A percentile compares a stretch with the other conserved stretches of the same genome.
Evolutionary conservation across 1,139 yeast genomes (phyloP).

Genomic region (Hanseniaspora sp.): DNA sequence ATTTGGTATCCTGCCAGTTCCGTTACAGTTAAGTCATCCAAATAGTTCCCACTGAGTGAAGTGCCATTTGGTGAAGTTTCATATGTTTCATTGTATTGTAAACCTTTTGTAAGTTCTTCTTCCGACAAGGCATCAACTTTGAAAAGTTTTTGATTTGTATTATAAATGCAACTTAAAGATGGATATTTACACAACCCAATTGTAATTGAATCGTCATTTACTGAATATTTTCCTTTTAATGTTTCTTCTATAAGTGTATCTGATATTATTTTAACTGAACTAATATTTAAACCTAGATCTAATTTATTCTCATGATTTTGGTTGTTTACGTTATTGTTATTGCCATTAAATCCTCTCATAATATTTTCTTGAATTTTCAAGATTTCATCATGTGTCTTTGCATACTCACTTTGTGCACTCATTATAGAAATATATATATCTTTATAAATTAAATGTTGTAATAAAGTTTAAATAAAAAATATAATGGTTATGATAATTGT

Average conservation of each 20-base stretch:
- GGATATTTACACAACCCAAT: conserved; percentile 12
- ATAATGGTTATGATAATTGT: too few relatives aligned
- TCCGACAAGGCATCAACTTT: not conserved
- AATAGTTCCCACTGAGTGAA: not conserved
- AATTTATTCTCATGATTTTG: not conserved
- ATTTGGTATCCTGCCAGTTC: not conserved
- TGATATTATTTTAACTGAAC: not conserved
- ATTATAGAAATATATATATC: not conserved
- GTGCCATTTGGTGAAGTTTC: not conserved
- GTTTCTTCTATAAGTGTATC: not conserved
- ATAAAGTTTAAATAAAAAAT: too few relatives aligned
- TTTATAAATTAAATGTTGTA: not conserved
- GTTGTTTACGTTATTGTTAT: not conserved
- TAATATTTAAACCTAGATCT: not conserved
- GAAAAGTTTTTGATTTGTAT: conserved; percentile 6
- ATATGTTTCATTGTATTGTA: not conserved
- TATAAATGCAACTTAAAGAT: not conserved
- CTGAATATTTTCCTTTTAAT: conserved; percentile 1
- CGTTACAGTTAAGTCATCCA: not conserved
- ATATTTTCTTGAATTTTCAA: conserved; percentile 28
- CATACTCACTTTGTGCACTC: conserved; percentile 20
- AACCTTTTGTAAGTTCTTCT: not conserved
- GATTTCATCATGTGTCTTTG: conserved; percentile 28
- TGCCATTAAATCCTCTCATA: conserved; percentile 22
- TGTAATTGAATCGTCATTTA: not conserved